phyloP scores from a whole-genome alignment of 1,139 yeast genomes.

The Geotrichum restrictum region DNA sequence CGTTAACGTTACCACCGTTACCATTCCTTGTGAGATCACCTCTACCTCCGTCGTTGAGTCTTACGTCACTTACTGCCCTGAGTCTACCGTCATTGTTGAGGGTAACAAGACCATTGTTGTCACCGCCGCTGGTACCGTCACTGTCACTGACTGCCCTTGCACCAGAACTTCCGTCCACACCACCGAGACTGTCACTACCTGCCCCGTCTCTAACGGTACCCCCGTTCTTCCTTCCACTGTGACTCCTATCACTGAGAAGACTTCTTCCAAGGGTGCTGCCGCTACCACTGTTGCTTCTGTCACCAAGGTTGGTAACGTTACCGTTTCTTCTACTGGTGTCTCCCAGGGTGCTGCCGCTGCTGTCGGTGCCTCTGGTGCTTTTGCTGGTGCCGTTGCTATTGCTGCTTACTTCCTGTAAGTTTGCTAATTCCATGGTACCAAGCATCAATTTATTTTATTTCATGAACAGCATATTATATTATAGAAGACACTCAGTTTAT shows the following conservation, averaged over 20 bases:
- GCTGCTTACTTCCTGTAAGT: too few species aligned
- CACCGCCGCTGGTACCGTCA: constrained; percentile 43
- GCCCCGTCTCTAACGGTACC: constrained; percentile 36
- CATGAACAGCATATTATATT: too few species aligned
- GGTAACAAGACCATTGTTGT: constrained; percentile 41
- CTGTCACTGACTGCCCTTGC: constrained; percentile 50
- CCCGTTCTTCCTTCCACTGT: constrained; percentile 27
- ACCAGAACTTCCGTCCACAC: constrained; percentile 51
- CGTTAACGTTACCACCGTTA: constrained; percentile 32
- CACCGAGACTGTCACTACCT: constrained; percentile 42
- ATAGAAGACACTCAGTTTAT: too few species aligned
- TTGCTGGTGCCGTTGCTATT: too few species aligned
- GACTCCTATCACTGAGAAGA: not conserved
- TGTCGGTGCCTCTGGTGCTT: too few species aligned
- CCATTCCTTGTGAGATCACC: constrained; percentile 25
- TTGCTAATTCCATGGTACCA: too few species aligned
- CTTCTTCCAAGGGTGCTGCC: constrained; percentile 26
- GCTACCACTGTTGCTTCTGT: constrained; percentile 34
- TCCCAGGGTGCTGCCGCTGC: constrained; percentile 24
- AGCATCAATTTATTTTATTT: too few species aligned
- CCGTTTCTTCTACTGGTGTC: constrained; percentile 40
- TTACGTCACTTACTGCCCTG: constrained; percentile 45
- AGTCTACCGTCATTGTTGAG: constrained; percentile 41
- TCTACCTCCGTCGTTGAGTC: constrained; percentile 36
- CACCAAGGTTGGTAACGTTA: constrained; percentile 39